Evolutionary conservation across 352 stramenopile species (phyloP).

Genomic region (Phytophthora cajani): DNA sequence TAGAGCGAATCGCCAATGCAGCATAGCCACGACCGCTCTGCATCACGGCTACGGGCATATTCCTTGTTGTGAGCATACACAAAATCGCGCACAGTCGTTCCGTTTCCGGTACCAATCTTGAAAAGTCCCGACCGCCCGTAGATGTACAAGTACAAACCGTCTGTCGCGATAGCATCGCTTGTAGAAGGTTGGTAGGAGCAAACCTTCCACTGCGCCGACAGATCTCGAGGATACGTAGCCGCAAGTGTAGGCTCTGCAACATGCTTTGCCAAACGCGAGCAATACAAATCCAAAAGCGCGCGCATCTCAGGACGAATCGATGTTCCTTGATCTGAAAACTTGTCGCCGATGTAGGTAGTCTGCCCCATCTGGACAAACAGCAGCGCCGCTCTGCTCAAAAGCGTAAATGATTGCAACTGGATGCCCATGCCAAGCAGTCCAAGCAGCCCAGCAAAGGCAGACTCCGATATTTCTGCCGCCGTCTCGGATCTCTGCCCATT

Average conservation of each 20-base stretch:
- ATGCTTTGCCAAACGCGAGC: constrained; percentile 38
- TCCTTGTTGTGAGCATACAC: constrained; percentile 72
- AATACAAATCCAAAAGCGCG: constrained; percentile 39
- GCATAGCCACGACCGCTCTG: constrained; percentile 81
- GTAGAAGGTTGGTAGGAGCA: constrained; percentile 65
- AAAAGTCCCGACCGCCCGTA: constrained; percentile 67
- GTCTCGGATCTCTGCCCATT: neutral
- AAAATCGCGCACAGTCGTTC: constrained; percentile 67
- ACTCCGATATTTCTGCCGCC: constrained; percentile 22
- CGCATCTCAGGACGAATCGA: constrained; percentile 27
- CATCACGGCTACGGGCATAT: constrained; percentile 64
- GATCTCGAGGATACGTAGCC: constrained; percentile 59
- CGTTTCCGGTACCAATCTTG: constrained; percentile 76
- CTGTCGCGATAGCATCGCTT: constrained; percentile 75
- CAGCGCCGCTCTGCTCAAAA: constrained; percentile 52
- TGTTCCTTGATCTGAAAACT: constrained; percentile 5
- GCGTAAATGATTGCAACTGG: constrained; percentile 71
- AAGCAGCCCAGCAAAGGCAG: constrained; percentile 38
- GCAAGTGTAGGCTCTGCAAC: constrained; percentile 34
- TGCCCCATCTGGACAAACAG: constrained; percentile 38
- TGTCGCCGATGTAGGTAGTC: constrained; percentile 16
- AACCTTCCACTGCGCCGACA: constrained; percentile 75
- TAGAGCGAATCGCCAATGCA: constrained; percentile 69
- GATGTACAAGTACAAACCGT: constrained; percentile 75
- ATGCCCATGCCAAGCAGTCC: constrained; percentile 60